phyloP scores from a whole-genome alignment of 2,329 filamentous ascomycete genomes.

The Allantophomopsis cytisporea region DNA sequence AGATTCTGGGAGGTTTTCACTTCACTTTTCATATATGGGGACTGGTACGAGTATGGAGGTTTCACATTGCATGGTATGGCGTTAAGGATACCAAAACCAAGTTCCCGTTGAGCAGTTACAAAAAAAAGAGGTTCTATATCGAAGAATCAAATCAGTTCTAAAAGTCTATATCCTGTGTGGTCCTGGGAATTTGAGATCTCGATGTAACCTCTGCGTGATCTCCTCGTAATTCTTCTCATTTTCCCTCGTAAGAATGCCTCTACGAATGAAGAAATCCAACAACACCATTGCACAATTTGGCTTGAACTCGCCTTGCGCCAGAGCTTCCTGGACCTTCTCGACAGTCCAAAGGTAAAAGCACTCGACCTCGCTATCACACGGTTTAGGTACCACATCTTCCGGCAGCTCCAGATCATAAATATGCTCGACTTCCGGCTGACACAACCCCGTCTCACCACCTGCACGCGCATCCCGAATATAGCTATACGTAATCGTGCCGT shows the following conservation, averaged over 20 bases:
- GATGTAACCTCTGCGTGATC: constrained; percentile 63
- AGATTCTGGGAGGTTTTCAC: neutral
- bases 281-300: constrained; percentile 79
- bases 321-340: constrained; percentile 57
- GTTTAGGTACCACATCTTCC: constrained; percentile 51
- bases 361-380: constrained; percentile 82
- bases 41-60: too few relatives aligned
- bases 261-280: constrained; percentile 81
- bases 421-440: constrained; percentile 88
- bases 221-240: constrained; percentile 70
- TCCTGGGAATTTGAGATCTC: constrained; percentile 68
- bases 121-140: too few relatives aligned
- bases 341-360: constrained; percentile 68
- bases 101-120: too few relatives aligned
- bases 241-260: constrained; percentile 64
- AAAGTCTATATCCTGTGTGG: constrained; percentile 26
- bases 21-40: too few relatives aligned
- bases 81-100: constrained; percentile 12
- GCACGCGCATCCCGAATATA: constrained; percentile 64
- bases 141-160: too few relatives aligned
- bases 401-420: constrained; percentile 79
- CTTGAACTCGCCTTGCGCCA: constrained; percentile 72
- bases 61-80: constrained; percentile 2
- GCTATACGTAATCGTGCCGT: constrained; percentile 71
- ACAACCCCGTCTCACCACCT: constrained; percentile 66